These are phyloP conservation scores for Chalara sp. DNA, from an alignment of 2,329 filamentous ascomycete genomes.

Conservation along the genomic window DNA sequence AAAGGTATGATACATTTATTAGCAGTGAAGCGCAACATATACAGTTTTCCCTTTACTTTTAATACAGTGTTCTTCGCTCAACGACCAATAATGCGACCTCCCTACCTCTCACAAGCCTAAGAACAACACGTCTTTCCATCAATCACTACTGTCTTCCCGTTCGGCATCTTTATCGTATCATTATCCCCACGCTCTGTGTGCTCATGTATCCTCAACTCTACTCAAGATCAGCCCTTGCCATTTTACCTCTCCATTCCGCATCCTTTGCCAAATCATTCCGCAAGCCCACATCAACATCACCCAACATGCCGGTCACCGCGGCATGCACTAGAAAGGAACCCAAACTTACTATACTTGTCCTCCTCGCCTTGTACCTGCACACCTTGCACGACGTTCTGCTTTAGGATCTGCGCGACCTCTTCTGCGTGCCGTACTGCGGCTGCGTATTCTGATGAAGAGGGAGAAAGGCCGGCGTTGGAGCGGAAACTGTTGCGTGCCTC, in stretches of 20 bases:
- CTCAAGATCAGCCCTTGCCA: not conserved
- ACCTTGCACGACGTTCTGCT: conserved; percentile 86
- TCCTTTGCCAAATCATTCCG: not conserved
- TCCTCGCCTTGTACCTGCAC: conserved; percentile 36
- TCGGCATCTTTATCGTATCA: conserved; percentile 68
- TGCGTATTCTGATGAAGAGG: conserved; percentile 49
- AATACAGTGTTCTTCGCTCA: no score
- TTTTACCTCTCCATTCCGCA: not conserved
- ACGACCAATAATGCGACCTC: not conserved
- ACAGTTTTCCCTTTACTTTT: no score
- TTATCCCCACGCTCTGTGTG: conserved; percentile 91
- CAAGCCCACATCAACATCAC: not conserved
- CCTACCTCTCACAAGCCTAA: not conserved
- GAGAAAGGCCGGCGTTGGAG: conserved; percentile 51
- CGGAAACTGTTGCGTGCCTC: conserved; percentile 73
- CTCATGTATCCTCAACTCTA: conserved; percentile 83
- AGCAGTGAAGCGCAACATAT: no score
- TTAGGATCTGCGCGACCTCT: conserved; percentile 73
- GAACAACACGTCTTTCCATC: conserved; percentile 25
- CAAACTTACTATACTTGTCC: conserved; percentile 54
- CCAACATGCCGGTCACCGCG: not conserved
- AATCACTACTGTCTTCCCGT: conserved; percentile 26
- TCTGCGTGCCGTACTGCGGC: conserved; percentile 71
- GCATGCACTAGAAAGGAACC: not conserved
- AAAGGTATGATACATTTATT: no score